Base-by-base conservation (phyloP, 495 filamentous ascomycete species). In the Talaromyces wortmannii region DNA sequence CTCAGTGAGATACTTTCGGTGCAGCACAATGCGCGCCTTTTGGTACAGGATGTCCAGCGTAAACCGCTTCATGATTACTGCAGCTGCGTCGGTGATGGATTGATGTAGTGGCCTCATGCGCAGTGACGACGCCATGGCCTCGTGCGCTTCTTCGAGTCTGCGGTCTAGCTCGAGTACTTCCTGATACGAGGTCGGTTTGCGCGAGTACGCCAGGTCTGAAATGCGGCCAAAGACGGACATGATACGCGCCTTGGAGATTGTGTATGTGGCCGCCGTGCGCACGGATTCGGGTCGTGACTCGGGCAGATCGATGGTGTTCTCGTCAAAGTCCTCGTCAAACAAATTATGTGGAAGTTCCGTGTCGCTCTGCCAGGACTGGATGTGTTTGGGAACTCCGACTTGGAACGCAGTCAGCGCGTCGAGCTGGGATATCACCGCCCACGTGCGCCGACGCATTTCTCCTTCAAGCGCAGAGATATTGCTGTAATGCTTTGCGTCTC, bases 41-140 rank as follows among this genome's bases (percentile, higher is more conserved):
- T 91, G 86, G 63, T 87, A 92, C 18, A 95, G 67, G 15, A 96
- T 78, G 54, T 95, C 88, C 13, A 95, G 68, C 48, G 83, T 87
- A 63, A 87, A 90, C 11, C 91, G 84, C 57, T 89, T 86, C 74
- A 95, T 88, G 52, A 96, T 85, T 2, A 95, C 67, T 7, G 83
- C 83, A 8, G 88, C 81, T 1, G 90, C 83, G 62, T 95, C 91
- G 16, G 83, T 77, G 7, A 83, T 82, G n/a, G 74, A 83, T 56
- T 91, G 87, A 45, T 87, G 82, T 18, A 94, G 76, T 0, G 86
- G 78, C 31, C 83, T 82, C 16, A 91, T 71, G 50, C 78, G 80
- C 13, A 96, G 76, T 62, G 89, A 84, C 0, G 83, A 78, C 10
- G 92, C 87, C 11, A 92, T 71, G 33, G 78, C 72, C 13, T 77